phyloP scores from a whole-genome alignment of 2,329 filamentous ascomycete species.

The Didymellaceae sp. region DNA sequence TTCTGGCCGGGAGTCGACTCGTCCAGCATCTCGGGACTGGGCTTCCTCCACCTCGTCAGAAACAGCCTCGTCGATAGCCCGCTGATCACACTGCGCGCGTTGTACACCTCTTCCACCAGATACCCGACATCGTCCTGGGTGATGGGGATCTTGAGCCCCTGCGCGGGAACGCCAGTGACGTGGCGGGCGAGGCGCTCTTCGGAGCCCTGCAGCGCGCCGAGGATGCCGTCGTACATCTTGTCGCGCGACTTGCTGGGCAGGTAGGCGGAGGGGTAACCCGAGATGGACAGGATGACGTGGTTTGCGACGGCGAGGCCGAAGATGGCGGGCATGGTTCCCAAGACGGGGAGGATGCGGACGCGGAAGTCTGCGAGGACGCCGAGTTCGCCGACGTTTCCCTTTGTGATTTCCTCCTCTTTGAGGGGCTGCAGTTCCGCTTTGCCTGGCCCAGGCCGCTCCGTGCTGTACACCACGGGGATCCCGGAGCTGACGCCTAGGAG shows the following conservation, averaged over 20 bases:
- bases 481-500: conserved; percentile 78
- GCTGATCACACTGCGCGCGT: conserved; percentile 81
- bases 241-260: conserved; percentile 80
- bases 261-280: conserved; percentile 86
- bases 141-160: conserved; percentile 80
- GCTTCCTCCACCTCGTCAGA: conserved; percentile 80
- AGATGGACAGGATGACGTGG: conserved; percentile 83
- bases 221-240: conserved; percentile 88
- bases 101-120: conserved; percentile 86
- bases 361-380: conserved; percentile 91
- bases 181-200: conserved; percentile 76
- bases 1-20: conserved; percentile 76
- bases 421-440: conserved; percentile 90
- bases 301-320: conserved; percentile 94
- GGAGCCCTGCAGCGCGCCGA: conserved; percentile 74
- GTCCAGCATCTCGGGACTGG: conserved; percentile 67
- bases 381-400: conserved; percentile 84
- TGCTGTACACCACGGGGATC: conserved; percentile 91
- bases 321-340: conserved; percentile 96
- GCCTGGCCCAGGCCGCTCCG: conserved; percentile 85
- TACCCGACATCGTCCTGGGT: conserved; percentile 84
- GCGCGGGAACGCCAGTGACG: conserved; percentile 59
- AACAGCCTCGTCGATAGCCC: conserved; percentile 80
- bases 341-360: conserved; percentile 89
- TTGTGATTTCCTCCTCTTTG: conserved; percentile 83